Evolutionary conservation across 2,329 filamentous ascomycete species (phyloP).

Genomic region (Calonectria pseudoturangicola): DNA sequence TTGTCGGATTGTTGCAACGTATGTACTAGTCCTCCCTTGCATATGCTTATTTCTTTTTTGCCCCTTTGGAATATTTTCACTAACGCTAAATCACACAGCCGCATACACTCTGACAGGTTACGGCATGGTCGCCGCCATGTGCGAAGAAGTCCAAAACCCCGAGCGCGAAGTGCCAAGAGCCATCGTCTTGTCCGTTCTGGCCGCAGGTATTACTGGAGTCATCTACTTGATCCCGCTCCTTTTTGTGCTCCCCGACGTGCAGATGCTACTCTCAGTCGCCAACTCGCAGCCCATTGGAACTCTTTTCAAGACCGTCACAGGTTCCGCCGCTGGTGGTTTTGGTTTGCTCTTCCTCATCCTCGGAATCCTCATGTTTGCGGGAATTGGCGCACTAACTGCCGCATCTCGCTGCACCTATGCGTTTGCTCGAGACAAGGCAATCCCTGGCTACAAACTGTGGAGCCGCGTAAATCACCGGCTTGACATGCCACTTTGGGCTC

Average conservation of each 20-base stretch:
- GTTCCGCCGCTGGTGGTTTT: constrained; percentile 83
- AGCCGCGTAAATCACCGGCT: constrained; percentile 77
- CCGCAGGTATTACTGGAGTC: constrained; percentile 78
- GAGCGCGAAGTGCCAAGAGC: constrained; percentile 79
- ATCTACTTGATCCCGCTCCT: constrained; percentile 83
- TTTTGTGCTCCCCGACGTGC: constrained; percentile 83
- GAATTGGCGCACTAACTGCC: constrained; percentile 83
- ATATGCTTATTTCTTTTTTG: not conserved
- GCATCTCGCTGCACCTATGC: constrained; percentile 85
- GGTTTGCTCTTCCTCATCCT: constrained; percentile 85
- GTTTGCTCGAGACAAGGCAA: constrained; percentile 84
- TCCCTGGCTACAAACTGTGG: constrained; percentile 82
- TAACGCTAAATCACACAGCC: constrained; percentile 51
- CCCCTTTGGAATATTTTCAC: not conserved
- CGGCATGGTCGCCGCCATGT: constrained; percentile 73
- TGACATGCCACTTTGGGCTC: constrained; percentile 81
- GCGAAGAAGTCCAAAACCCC: constrained; percentile 77
- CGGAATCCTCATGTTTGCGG: constrained; percentile 85
- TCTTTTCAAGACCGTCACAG: constrained; percentile 85
- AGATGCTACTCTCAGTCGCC: constrained; percentile 77
- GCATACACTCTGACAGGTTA: constrained; percentile 68
- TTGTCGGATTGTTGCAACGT: constrained; percentile 72
- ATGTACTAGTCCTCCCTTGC: constrained; percentile 60
- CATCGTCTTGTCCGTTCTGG: constrained; percentile 79
- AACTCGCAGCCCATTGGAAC: constrained; percentile 85